Evolutionary conservation across 352 stramenopile species (phyloP), one percentile per base, ranked within the genome.

Genomic region (Pythium dissimile): DNA sequence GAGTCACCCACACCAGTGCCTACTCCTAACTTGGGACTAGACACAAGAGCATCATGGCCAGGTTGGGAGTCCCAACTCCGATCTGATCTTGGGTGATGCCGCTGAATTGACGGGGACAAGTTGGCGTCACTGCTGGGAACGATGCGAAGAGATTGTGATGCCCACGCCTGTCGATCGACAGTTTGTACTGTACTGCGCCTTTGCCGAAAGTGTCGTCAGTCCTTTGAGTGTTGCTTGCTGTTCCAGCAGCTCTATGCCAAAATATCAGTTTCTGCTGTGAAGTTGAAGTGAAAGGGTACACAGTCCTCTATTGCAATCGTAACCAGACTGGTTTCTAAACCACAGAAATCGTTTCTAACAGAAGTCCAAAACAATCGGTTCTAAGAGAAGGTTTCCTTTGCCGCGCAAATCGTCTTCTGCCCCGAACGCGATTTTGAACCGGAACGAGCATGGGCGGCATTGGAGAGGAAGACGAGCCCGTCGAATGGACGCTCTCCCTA

Each of bases 401-500:
- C 30, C 48, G 49, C 49, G 35, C 49, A 32, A 23, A 46, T 45
- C 43, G 44, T 31, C 48, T 8, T 24, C 10, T 15, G 39, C 15
- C 5, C 34, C 35, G n/a, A n/a, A n/a, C n/a, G n/a, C n/a, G n/a
- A n/a, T 8, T 38, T 45, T 32, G 44, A 55, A 62, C 5, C 21
- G 27, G 18, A 41, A 13, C 2, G 7, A 39, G 26, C n/a, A 61
- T 59, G 43, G 35, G 45, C 12, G 50, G 16, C 30, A 34, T 51
- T 8, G 35, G 16, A 16, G 32, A 13, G 3, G 64, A 54, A 26
- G 48, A 71, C 16, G 64, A 70, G 10, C 39, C 44, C 32, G 71
- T 67, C n/a, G 78, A 88, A 46, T 89, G 79, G 79, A 73, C 72
- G 23, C 52, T 72, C 37, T 63, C 70, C 38, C 50, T 89, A 62